Base-by-base conservation (phyloP, 768 basidiomycete genomes). In the Termitomyces heimii region DNA sequence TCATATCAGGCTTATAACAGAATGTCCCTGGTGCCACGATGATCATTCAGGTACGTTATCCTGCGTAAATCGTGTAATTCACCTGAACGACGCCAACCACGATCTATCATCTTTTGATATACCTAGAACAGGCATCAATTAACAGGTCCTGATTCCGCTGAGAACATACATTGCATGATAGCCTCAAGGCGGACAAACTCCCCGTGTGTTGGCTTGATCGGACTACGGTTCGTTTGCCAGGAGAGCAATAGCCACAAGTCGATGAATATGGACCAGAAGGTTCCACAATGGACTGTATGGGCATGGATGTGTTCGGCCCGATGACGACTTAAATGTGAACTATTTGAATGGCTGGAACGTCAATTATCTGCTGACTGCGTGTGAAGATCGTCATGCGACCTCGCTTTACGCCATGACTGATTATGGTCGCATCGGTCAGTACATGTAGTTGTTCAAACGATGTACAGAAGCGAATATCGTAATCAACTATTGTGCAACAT, bases 1-100 rank as follows among this genome's bases (percentile, higher is more conserved):
- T 80, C 70, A 95, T 75, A 69, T 95, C 85, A 4, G 94, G 94
- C 60, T 91, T 92, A 70, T 98, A 98, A 65, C 92, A 85, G 71
- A 86, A 94, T 29, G 74, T 76, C 4, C 81, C 81, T 81, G 9
- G 7, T 8, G 34, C 4, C 40, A 51, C 28, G 16, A 35, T 35
- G 13, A 54, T 43, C 40, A 43, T 20, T 22, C 20, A 42, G 29
- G 18, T 32, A 20, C 14, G 22, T 40, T 12, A 20, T 29, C 24
- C 20, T 32, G 18, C 9, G 24, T 37, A 12, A 47, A 8, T 35
- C 43, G 28, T 60, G 49, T 18, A 32, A 53, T 46, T 51, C 54
- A 72, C 90, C 90, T 55, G 89, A 89, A 59, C 92, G 81, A 54
- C 92, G 81, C 91, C 91, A 94, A 26, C 91, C 90, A 20, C 85